These are phyloP conservation scores for Ammopiptanthus mongolicus DNA, from an alignment of 306 rosid genomes.

Conservation along the genomic window DNA sequence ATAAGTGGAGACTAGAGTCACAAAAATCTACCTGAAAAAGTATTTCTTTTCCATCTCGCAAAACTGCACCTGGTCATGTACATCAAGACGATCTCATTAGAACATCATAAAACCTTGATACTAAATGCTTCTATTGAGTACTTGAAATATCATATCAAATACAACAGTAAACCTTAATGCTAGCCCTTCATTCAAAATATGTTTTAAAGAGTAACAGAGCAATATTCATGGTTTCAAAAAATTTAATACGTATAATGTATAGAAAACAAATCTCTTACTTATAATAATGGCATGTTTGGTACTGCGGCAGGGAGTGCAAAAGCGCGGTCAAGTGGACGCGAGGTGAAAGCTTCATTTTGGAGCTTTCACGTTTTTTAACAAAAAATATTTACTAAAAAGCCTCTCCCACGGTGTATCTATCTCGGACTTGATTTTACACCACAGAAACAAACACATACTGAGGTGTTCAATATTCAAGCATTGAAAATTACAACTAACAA, in stretches of 20 bases:
- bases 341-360: no score
- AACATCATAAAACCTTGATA: not conserved
- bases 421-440: no score
- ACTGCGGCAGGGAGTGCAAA: no score
- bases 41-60: slow-evolving; percentile 71
- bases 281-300: no score
- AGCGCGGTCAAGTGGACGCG: no score
- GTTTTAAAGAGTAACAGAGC: not conserved
- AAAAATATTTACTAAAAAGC: no score
- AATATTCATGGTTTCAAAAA: not conserved
- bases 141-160: not conserved
- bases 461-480: not conserved
- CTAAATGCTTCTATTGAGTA: not conserved
- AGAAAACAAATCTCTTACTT: not conserved
- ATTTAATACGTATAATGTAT: no score
- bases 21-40: slow-evolving; percentile 68
- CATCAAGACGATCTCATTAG: not conserved
- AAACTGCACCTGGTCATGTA: slow-evolving; percentile 42
- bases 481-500: not conserved
- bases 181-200: not conserved
- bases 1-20: not conserved
- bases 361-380: no score
- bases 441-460: no score
- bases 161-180: not conserved
- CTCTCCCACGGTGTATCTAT: no score